Evolutionary conservation across 2,329 filamentous ascomycete species (phyloP), one percentile per base, ranked within the genome.

Genomic region (Herpomyces periplanetae): DNA sequence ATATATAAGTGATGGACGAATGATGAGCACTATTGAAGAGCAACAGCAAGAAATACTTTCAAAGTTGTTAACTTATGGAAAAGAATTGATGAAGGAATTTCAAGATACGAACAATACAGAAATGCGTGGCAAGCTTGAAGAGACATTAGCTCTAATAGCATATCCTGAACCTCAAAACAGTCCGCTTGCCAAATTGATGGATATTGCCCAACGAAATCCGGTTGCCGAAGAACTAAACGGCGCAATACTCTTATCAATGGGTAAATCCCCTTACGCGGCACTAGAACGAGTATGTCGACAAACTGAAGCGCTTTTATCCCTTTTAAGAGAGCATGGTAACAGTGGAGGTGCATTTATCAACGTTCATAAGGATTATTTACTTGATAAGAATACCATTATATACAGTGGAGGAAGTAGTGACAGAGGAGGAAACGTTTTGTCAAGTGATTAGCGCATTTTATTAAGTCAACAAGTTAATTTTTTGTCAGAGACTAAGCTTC

Each of bases 141-240:
- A 87, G 26, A 73, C 84, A 1, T 87, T 80, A 39, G 64, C 69
- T 4, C 44, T 88, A 21, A 52, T 91, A 26, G 73, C 73, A 1
- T 96, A 91, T 31, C 41, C 53, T 13, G 66, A 88, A 31, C 66
- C 73, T 1, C 47, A 63, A 8, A 55, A 59, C 27, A 68, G 65
- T 25, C 53, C 62, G 23, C 51, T 88, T 23, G 59, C 61, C 8
- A 61, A 68, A 31, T 42, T 88, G 23, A 43, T 96, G 22, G 66
- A 85, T 30, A 47, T 51, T 15, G 53, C 51, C 20, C 69, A 66
- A 1, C 47, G 80, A 16, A 53, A 59, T 8, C 47, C 55, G 8
- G 68, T 91, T 15, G 73, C 73, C 5, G 80, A 96, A 41, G 73
- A 87, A 36, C 45, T 96, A 22, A 91, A 91, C 37, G 66, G 68